Evolutionary conservation across 1,284 basidiomycete species (phyloP).

Genomic region (Ganoderma resinaceum): DNA sequence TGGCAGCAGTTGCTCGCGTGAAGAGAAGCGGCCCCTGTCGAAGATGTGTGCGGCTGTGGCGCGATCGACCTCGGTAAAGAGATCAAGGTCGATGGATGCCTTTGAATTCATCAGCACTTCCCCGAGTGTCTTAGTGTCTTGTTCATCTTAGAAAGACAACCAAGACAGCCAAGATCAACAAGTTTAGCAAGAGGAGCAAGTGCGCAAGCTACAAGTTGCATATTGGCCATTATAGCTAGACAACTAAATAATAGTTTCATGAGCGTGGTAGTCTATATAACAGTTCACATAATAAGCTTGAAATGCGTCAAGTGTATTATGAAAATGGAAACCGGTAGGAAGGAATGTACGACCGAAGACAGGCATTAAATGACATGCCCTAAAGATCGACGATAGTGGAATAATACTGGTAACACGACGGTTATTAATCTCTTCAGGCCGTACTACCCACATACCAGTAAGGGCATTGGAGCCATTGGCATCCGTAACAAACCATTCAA

Average conservation of each 20-base stretch:
- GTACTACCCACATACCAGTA: slow-evolving; percentile 33
- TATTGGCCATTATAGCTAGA: too few relatives aligned
- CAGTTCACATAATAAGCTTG: slow-evolving; percentile 19
- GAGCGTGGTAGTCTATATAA: slow-evolving; percentile 21
- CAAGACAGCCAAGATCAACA: too few relatives aligned
- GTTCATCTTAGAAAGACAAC: too few relatives aligned
- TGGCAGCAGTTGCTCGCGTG: too few relatives aligned
- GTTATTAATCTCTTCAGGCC: slow-evolving; percentile 17
- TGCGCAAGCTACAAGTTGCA: too few relatives aligned
- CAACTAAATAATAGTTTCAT: slow-evolving; percentile 7
- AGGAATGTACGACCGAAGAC: slow-evolving; percentile 16
- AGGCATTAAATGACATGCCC: slow-evolving; percentile 27
- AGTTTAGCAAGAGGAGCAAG: too few relatives aligned
- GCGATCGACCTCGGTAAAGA: too few relatives aligned
- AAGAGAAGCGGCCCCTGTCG: too few relatives aligned
- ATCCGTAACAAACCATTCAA: slow-evolving; percentile 29
- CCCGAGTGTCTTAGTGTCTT: too few relatives aligned
- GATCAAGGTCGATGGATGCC: too few relatives aligned
- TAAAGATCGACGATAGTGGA: slow-evolving; percentile 21
- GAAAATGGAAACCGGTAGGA: slow-evolving; percentile 13
- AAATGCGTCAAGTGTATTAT: slow-evolving; percentile 20
- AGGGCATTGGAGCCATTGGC: slow-evolving; percentile 21
- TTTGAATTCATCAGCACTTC: too few relatives aligned
- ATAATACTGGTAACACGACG: slow-evolving; percentile 7
- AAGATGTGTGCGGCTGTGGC: too few relatives aligned